Evolutionary conservation across 371 early-diverging fungal genomes (phyloP).

Genomic region (Actinomortierella wolfii): DNA sequence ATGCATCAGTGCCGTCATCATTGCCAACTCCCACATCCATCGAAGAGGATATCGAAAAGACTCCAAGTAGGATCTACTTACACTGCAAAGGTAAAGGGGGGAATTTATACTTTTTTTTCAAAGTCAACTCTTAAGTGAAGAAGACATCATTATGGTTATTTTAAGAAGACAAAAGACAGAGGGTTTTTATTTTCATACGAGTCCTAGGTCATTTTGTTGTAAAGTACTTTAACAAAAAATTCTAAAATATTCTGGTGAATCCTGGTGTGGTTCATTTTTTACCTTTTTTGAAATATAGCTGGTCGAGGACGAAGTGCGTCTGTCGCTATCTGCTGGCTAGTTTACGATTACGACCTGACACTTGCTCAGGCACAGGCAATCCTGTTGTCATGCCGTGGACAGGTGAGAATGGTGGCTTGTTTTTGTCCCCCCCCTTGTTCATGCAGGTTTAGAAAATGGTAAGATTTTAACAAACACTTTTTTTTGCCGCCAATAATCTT

Average conservation of each 20-base stretch:
- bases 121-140: too few relatives aligned
- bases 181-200: not conserved
- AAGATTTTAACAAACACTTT: too few relatives aligned
- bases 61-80: conserved; percentile 11
- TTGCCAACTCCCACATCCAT: too few relatives aligned
- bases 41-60: not conserved
- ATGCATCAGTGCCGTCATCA: too few relatives aligned
- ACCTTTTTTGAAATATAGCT: conserved; percentile 10
- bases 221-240: not conserved
- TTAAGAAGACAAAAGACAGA: not conserved
- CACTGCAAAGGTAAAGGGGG: conserved; percentile 44
- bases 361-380: conserved; percentile 20
- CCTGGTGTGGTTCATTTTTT: not conserved
- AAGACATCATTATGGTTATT: too few relatives aligned
- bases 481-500: too few relatives aligned
- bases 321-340: conserved; percentile 31
- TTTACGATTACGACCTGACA: conserved; percentile 19
- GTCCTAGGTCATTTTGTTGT: not conserved
- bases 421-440: too few relatives aligned
- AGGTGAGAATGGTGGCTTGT: conserved; percentile 18
- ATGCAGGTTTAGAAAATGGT: too few relatives aligned
- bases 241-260: too few relatives aligned
- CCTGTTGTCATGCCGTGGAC: conserved; percentile 23
- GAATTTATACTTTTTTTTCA: not conserved
- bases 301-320: conserved; percentile 40